Evolutionary conservation across 2,329 filamentous ascomycete species (phyloP).

Genomic region (Emericellopsis atlantica): DNA sequence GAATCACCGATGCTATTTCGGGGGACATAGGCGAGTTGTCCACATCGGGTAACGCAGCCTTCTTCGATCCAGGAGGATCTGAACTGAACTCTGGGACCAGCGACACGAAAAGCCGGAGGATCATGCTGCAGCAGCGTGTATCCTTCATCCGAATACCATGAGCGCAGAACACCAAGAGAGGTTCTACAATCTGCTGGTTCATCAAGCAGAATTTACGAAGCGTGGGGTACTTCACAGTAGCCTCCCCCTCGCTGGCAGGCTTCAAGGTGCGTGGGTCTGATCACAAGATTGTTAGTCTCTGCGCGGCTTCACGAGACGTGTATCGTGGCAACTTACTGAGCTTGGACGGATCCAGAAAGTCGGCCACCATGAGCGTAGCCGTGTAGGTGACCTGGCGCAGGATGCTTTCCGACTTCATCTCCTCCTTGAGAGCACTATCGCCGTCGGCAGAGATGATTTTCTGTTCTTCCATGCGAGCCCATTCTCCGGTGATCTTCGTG

Average conservation of each 20-base stretch:
- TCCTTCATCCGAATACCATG: slow-evolving; percentile 86
- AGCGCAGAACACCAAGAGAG: slow-evolving; percentile 81
- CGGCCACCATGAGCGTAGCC: slow-evolving; percentile 81
- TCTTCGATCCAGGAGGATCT: slow-evolving; percentile 13
- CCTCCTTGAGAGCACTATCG: slow-evolving; percentile 70
- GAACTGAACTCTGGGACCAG: slow-evolving; percentile 75
- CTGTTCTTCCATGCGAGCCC: slow-evolving; percentile 60
- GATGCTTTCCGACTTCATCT: slow-evolving; percentile 98
- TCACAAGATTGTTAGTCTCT: not conserved
- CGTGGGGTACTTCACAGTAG: slow-evolving; percentile 31
- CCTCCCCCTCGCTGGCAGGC: slow-evolving; percentile 7
- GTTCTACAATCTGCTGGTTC: slow-evolving; percentile 68
- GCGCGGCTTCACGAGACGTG: not conserved
- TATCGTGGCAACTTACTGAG: slow-evolving; percentile 35
- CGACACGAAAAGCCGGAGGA: slow-evolving; percentile 74
- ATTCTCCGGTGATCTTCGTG: slow-evolving; percentile 74
- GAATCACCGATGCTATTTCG: slow-evolving; percentile 52
- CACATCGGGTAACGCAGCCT: slow-evolving; percentile 10
- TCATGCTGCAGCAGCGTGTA: slow-evolving; percentile 74
- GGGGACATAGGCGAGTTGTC: slow-evolving; percentile 33
- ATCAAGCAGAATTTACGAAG: slow-evolving; percentile 76
- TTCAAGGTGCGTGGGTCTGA: slow-evolving; percentile 18
- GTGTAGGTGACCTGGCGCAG: slow-evolving; percentile 85
- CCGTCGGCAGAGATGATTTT: slow-evolving; percentile 52
- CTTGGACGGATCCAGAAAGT: slow-evolving; percentile 67